These are phyloP conservation scores for Yamadazyma jaroonii DNA, from an alignment of 1,139 yeast genomes.

Conservation along the genomic window DNA sequence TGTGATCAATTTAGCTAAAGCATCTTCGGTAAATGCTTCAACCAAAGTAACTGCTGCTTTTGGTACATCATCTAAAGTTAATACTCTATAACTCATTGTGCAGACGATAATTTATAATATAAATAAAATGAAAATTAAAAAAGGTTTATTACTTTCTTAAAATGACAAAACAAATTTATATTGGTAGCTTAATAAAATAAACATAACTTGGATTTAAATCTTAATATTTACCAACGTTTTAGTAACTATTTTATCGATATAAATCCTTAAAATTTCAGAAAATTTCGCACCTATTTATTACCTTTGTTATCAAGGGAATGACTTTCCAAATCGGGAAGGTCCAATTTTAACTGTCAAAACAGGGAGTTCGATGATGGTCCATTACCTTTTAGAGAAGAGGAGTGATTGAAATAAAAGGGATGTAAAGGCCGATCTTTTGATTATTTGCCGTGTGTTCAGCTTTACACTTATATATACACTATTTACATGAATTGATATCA, in stretches of 20 bases:
- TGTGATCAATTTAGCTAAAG: conserved; percentile 48
- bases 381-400: too few relatives aligned
- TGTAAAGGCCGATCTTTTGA: too few relatives aligned
- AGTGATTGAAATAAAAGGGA: too few relatives aligned
- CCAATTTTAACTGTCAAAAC: neutral
- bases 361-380: too few relatives aligned
- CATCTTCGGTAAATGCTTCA: conserved; percentile 50
- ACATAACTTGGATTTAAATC: conserved; percentile 9
- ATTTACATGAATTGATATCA: neutral
- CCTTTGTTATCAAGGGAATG: conserved; percentile 2
- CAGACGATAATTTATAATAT: neutral
- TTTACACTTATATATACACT: neutral
- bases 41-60: conserved; percentile 56
- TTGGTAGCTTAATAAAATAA: conserved; percentile 10
- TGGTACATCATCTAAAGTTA: conserved; percentile 42
- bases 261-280: neutral
- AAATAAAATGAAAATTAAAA: neutral
- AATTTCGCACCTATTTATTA: neutral
- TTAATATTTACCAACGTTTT: conserved; percentile 1
- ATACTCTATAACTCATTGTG: conserved; percentile 18
- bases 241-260: conserved; percentile 3
- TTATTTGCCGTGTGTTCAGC: neutral
- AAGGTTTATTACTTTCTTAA: conserved; percentile 4
- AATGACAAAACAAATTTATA: conserved; percentile 11
- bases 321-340: conserved; percentile 5